Conservation (phyloP, 2,329 filamentous ascomycete genomes). For the Hypocrella siamensis region DNA sequence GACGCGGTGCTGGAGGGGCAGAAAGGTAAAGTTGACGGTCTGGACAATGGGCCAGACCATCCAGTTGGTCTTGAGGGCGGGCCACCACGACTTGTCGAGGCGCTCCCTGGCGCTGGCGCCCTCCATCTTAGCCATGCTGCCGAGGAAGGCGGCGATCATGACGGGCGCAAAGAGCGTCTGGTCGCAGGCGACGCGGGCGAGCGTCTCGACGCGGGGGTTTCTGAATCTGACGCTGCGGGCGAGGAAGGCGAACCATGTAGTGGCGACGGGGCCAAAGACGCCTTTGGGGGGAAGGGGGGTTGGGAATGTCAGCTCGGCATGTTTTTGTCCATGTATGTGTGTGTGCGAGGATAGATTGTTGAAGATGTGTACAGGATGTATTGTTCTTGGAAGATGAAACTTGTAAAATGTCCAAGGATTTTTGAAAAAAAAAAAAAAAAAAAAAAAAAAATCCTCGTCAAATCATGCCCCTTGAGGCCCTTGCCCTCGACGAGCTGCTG, state of each 20-base stretch:
- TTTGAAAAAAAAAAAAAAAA: too few species aligned
- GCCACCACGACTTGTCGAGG: slow-evolving; percentile 52
- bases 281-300: slow-evolving; percentile 22
- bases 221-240: slow-evolving; percentile 50
- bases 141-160: slow-evolving; percentile 69
- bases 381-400: too few species aligned
- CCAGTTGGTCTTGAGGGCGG: slow-evolving; percentile 69
- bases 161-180: slow-evolving; percentile 73
- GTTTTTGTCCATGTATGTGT: neutral
- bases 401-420: too few species aligned
- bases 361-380: too few species aligned
- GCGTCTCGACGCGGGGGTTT: slow-evolving; percentile 51
- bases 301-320: slow-evolving; percentile 1
- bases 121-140: slow-evolving; percentile 72
- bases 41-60: slow-evolving; percentile 80
- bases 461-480: slow-evolving; percentile 62
- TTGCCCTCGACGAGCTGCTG: slow-evolving; percentile 81
- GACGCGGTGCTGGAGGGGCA: slow-evolving; percentile 70
- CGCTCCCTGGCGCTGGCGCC: slow-evolving; percentile 47
- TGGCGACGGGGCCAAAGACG: slow-evolving; percentile 77
- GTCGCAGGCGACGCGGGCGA: slow-evolving; percentile 65
- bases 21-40: slow-evolving; percentile 71
- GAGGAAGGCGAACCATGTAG: slow-evolving; percentile 74
- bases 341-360: neutral
- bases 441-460: slow-evolving; percentile 53